phyloP scores from a whole-genome alignment of 2,329 filamentous ascomycete species.

The Alternaria novae-zelandiae region DNA sequence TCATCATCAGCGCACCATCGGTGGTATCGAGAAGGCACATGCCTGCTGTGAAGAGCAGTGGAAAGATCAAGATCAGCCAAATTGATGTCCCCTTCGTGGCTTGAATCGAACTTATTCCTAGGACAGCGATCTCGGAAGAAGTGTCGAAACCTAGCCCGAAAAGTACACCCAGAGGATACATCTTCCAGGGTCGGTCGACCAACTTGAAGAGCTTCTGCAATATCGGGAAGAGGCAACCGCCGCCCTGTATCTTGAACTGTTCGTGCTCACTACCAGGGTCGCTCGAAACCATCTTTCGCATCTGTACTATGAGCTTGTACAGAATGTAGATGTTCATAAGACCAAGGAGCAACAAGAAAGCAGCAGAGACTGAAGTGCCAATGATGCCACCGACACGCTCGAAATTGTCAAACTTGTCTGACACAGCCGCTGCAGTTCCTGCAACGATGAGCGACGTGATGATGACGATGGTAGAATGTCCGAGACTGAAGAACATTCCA shows the following conservation, averaged over 20 bases:
- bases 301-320: conserved; percentile 73
- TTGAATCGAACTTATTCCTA: conserved; percentile 89
- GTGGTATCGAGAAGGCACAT: conserved; percentile 96
- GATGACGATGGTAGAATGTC: conserved; percentile 91
- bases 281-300: conserved; percentile 66
- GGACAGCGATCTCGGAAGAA: conserved; percentile 87
- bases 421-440: conserved; percentile 83
- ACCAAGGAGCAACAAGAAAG: conserved; percentile 81
- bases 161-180: conserved; percentile 88
- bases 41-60: conserved; percentile 86
- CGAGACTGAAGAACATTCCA: conserved; percentile 91
- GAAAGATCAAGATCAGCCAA: conserved; percentile 94
- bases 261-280: conserved; percentile 56
- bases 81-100: conserved; percentile 85
- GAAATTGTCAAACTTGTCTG: conserved; percentile 81
- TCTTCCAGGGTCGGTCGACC: conserved; percentile 83
- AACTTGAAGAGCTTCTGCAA: conserved; percentile 79
- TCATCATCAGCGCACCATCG: conserved; percentile 94
- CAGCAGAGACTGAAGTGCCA: conserved; percentile 84
- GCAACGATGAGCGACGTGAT: conserved; percentile 91
- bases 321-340: conserved; percentile 86
- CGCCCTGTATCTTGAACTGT: conserved; percentile 74
- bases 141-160: conserved; percentile 95
- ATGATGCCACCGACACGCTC: conserved; percentile 83
- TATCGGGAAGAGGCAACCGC: conserved; percentile 74